These are phyloP conservation scores for Chlamydomonas schloesseri DNA, from an alignment of 139 green algal species.

Conservation along the genomic window DNA sequence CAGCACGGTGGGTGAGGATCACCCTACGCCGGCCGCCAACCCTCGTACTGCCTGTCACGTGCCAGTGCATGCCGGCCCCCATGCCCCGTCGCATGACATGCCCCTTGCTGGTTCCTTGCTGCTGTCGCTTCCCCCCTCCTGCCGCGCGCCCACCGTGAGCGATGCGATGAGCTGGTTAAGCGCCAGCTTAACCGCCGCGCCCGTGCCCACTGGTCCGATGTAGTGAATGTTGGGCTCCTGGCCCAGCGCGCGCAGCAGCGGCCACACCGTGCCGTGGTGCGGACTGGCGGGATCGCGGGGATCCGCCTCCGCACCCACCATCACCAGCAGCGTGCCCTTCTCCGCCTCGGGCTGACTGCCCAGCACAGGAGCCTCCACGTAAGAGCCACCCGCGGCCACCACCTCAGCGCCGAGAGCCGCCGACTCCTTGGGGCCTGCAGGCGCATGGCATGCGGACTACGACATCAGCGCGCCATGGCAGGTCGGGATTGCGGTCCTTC, in stretches of 20 bases:
- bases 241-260: slow-evolving; percentile 20
- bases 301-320: slow-evolving; percentile 34
- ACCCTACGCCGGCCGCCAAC: too few species aligned
- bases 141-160: slow-evolving; percentile 9
- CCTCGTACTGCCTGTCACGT: too few species aligned
- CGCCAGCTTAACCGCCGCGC: slow-evolving; percentile 29
- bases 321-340: slow-evolving; percentile 40
- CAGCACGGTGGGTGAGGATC: too few species aligned
- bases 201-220: slow-evolving; percentile 36
- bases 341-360: slow-evolving; percentile 46
- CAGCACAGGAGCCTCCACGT: slow-evolving; percentile 44
- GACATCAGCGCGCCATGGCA: too few species aligned
- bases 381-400: slow-evolving; percentile 7
- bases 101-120: too few species aligned
- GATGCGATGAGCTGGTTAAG: slow-evolving; percentile 44
- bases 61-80: too few species aligned
- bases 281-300: neutral
- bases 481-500: too few species aligned
- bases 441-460: too few species aligned
- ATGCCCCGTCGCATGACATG: too few species aligned
- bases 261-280: slow-evolving; percentile 16
- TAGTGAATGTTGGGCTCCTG: slow-evolving; percentile 42
- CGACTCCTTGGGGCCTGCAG: slow-evolving; percentile 36
- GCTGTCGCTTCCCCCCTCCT: too few species aligned
- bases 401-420: neutral